Base-by-base conservation (phyloP, 176 grass and related monocot genomes). In the Musa troglodytarum region DNA sequence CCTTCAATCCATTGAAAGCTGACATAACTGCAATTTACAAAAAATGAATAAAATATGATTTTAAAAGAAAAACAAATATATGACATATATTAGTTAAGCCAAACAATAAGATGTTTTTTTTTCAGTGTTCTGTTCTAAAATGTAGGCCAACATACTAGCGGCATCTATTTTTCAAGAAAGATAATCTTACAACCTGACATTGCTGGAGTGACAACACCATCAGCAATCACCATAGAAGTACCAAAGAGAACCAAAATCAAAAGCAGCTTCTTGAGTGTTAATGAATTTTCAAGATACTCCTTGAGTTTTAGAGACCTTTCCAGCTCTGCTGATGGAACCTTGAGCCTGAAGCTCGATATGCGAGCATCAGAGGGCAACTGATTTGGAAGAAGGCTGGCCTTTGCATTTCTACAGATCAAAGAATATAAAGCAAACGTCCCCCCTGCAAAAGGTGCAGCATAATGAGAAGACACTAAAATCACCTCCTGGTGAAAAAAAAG, bases 371-470 rank as follows among this genome's bases (percentile, higher is more conserved):
- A 74, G 5, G 83, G 86, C 84, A 82, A 75, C 84, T 99, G 95
- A 64, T 85, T 91, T 63, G 88, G 90, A 79, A 94, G 88, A 66
- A 99, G 82, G 85, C 88, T 85, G 62, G 89, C 87, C 80, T 92
- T 94, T 68, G 90, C 88, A 80, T 91, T 87, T 89, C 95, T 91
- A 77, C 88, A 91, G 53, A 94, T 91, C 76, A 94, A 82, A 65
- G 95, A 94, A 85, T 99, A 99, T 80, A 99, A 76, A 17, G 90
- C 95, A 99, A 99, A 99, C 70, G 88, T 94, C 63, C 95, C 95
- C 61, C 95, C 90, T 98, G 95, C 22, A 67, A 82, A 81, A 71
- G 12, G 50, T 20, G 9, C 15, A 68, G 15, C 53, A 78, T 15
- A 22, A 56, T 78, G 26, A 76, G 58, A 64, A 63, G 73, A 50